phyloP scores from a whole-genome alignment of 2,329 filamentous ascomycete species.

The Lomentospora prolificans region DNA sequence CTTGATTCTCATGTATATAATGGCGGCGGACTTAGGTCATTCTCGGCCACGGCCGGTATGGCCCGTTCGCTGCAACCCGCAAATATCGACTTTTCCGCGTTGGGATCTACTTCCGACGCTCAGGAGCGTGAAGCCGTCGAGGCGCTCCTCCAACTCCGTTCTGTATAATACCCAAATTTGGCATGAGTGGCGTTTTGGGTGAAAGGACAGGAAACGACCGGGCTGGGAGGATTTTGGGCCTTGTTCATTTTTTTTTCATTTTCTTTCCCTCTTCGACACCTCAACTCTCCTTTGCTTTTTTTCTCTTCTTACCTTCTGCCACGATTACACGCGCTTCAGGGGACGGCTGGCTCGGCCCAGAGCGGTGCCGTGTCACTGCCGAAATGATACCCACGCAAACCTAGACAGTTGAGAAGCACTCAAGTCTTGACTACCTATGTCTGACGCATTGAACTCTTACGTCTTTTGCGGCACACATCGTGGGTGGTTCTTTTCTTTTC shows the following conservation, averaged over 20 bases:
- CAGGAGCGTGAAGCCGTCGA: slow-evolving; percentile 77
- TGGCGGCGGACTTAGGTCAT: slow-evolving; percentile 34
- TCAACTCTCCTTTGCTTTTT: background rate
- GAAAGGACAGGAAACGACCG: slow-evolving; percentile 3
- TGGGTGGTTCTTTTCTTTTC: background rate
- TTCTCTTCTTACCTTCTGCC: background rate
- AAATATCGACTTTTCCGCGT: slow-evolving; percentile 41
- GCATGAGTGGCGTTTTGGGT: slow-evolving; percentile 43
- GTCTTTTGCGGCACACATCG: background rate
- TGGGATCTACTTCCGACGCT: slow-evolving; percentile 47
- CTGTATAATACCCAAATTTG: slow-evolving; percentile 49
- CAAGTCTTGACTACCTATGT: background rate
- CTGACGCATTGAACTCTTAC: background rate
- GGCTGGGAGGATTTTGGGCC: slow-evolving; percentile 10
- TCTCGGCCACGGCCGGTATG: slow-evolving; percentile 40
- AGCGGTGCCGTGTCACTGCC: background rate
- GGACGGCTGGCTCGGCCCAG: slow-evolving; percentile 2
- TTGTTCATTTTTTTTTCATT: slow-evolving; percentile 2
- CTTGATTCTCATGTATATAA: slow-evolving; percentile 39
- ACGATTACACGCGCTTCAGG: background rate
- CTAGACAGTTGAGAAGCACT: background rate
- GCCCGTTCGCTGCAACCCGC: slow-evolving; percentile 39
- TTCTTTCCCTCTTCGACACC: background rate
- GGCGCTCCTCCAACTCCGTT: slow-evolving; percentile 71
- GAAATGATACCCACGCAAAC: background rate